Base-by-base conservation (phyloP, 805 yeast genomes). In the Cyberlindnera misumaiensis region DNA sequence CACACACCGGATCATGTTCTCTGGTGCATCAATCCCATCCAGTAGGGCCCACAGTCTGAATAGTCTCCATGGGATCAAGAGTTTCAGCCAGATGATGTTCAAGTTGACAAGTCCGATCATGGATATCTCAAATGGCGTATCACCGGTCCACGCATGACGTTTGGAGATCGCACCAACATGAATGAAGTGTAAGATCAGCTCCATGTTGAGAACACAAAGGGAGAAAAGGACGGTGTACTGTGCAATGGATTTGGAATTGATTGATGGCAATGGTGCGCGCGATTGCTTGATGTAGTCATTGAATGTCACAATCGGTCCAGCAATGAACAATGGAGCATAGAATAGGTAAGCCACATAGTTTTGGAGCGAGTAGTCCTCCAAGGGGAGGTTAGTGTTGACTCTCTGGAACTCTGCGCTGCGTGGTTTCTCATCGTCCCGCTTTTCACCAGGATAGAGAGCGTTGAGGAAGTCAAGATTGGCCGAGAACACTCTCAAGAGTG, bases 11-110 rank as follows among this genome's bases (percentile, higher is more conserved):
- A 93, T 79, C 97, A 93, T 93, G 55, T 93, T 93, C 57, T 93
- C 99, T 3, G 98, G 97, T 0, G 97, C 85, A 54, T 93, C 97
- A 37, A 90, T 86, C 0, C 84, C 85, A 59, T 93, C 99, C n/a
- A 85, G 48, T 41, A 93, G 63, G 7, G 93, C 73, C 98, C 99
- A 93, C 48, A 90, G 68, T 45, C 99, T 68, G 64, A 93, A 93
- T 35, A 90, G 64, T 55, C 99, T 72, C 99, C 99, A 93, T 5
- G 98, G 98, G 38, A 93, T 82, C 40, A 93, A 70, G 29, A 93
- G 62, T 58, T 93, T 93, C 48, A 93, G 69, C 97, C 97, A 93
- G 40, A 93, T 85, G 37, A 93, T 76, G 52, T 85, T 89, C 52
- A 93, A 69, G 54, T 87, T 89, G 68, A 90, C 85, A 45, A 87